phyloP scores from a whole-genome alignment of 2,329 filamentous ascomycete species.

The Pseudogymnoascus sp. region DNA sequence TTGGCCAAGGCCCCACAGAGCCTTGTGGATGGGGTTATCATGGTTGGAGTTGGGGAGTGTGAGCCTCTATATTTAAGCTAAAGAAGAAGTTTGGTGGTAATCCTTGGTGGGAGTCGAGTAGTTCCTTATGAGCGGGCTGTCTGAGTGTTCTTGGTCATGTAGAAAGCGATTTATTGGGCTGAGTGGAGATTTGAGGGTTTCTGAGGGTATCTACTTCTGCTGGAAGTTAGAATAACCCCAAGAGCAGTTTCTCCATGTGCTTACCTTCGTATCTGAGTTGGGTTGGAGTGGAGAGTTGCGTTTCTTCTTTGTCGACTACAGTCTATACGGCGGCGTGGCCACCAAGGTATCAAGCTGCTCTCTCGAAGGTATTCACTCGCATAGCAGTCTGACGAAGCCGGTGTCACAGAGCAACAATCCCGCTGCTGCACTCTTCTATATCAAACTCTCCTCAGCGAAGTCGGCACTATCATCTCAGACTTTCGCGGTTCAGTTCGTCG shows the following conservation, averaged over 20 bases:
- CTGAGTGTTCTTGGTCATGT: neutral
- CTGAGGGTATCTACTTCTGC: neutral
- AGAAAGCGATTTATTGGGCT: neutral
- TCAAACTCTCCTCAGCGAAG: neutral
- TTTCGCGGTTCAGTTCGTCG: neutral
- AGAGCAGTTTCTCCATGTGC: neutral
- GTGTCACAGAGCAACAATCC: neutral
- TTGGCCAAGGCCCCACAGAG: conserved; percentile 6
- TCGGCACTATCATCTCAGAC: neutral
- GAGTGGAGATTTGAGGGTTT: neutral
- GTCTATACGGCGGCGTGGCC: neutral
- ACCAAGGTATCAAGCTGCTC: neutral
- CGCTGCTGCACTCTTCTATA: neutral
- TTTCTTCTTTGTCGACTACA: neutral
- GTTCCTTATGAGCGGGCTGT: neutral
- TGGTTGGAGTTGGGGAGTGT: neutral
- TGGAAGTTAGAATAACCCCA: neutral
- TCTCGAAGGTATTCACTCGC: neutral
- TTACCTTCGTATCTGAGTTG: neutral
- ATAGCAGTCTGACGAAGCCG: neutral
- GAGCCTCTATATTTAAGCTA: neutral
- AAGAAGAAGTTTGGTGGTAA: neutral
- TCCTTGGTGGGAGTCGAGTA: neutral
- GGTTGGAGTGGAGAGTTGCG: neutral
- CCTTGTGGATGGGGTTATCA: conserved; percentile 3